A percentile compares a stretch with the other conserved stretches of the same genome.
These are phyloP conservation scores for Populus hybrid DNA, from an alignment of 441 rosid species.

Conservation along the genomic window DNA sequence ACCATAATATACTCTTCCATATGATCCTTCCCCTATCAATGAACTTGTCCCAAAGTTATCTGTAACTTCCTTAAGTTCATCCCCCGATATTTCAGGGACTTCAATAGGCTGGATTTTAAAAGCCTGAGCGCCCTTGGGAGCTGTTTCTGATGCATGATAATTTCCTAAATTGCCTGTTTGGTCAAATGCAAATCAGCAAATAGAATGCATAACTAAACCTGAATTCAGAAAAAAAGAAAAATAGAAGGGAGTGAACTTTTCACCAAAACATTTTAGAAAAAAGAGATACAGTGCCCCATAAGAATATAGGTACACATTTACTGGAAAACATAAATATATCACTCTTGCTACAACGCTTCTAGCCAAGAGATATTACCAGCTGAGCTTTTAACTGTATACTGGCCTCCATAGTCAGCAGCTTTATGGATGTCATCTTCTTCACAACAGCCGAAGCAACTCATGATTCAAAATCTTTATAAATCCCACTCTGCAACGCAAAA, in stretches of 20 bases:
- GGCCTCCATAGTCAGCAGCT: constrained; percentile 66
- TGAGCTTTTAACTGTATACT: constrained; percentile 52
- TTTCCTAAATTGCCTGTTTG: constrained; percentile 57
- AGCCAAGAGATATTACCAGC: constrained; percentile 40
- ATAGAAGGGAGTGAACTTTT: neutral
- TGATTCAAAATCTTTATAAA: constrained; percentile 31
- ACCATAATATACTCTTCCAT: constrained; percentile 87
- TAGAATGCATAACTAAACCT: neutral
- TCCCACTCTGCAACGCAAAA: constrained; percentile 11
- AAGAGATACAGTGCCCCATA: neutral
- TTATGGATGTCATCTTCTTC: constrained; percentile 72
- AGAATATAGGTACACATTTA: neutral
- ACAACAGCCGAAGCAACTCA: constrained; percentile 91
- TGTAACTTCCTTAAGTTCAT: constrained; percentile 78
- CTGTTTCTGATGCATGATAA: constrained; percentile 55
- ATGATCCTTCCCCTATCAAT: constrained; percentile 96
- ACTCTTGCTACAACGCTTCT: neutral
- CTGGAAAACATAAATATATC: neutral
- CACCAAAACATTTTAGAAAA: neutral
- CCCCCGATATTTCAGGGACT: constrained; percentile 67
- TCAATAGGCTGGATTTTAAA: constrained; percentile 86
- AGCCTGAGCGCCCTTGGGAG: constrained; percentile 57
- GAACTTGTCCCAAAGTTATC: constrained; percentile 64
- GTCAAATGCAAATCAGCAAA: constrained; percentile 19
- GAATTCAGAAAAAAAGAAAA: neutral